Evolutionary conservation across 1,284 basidiomycete genomes (phyloP).

Genomic region (Pyrrhoderma lamaoense): DNA sequence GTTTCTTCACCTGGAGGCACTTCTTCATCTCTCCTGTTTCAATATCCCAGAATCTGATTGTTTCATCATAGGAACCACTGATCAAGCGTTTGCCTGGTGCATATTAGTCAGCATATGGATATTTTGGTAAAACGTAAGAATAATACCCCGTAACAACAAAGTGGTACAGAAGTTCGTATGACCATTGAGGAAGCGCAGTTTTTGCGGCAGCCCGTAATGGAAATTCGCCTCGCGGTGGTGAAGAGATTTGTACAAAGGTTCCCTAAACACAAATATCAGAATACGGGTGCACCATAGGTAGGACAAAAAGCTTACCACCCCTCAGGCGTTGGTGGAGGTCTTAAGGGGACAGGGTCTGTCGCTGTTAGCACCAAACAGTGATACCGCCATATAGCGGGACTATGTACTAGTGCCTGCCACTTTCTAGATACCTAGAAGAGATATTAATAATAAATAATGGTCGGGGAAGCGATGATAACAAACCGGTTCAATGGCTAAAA

Average conservation of each 20-base stretch:
- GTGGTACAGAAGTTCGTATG: constrained; percentile 89
- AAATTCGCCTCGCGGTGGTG: constrained; percentile 87
- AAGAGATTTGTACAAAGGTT: constrained; percentile 71
- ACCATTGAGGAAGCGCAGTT: constrained; percentile 68
- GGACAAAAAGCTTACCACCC: constrained; percentile 50
- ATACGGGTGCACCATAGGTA: neutral
- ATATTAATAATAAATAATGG: constrained; percentile 4
- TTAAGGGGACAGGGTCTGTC: constrained; percentile 63
- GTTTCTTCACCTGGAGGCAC: constrained; percentile 74
- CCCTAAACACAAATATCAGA: constrained; percentile 35
- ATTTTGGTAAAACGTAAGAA: neutral
- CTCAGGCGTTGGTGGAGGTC: constrained; percentile 51
- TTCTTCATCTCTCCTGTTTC: constrained; percentile 76
- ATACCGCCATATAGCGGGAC: constrained; percentile 71
- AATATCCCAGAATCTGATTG: constrained; percentile 84
- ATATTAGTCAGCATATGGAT: neutral
- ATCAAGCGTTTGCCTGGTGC: constrained; percentile 64
- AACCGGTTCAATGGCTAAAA: constrained; percentile 53
- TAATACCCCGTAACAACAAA: constrained; percentile 57
- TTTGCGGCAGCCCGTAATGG: constrained; percentile 67
- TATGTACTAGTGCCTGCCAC: constrained; percentile 63
- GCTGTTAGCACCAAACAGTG: constrained; percentile 70
- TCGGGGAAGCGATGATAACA: neutral
- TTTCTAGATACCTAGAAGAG: constrained; percentile 59
- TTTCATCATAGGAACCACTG: constrained; percentile 90